Conservation (phyloP, 73 alveolate species). For the Tetrahymena malaccensis region DNA sequence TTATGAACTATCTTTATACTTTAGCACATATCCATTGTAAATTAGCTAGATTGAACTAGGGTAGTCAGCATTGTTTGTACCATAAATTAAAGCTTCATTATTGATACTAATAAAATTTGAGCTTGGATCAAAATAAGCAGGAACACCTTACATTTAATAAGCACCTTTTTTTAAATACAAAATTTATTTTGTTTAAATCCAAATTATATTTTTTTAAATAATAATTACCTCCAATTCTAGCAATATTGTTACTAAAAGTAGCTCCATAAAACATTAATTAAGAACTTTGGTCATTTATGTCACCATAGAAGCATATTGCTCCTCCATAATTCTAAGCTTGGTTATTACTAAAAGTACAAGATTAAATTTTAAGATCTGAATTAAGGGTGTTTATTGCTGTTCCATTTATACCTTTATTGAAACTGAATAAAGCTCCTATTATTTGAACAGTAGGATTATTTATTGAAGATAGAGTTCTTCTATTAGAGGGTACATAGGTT, state of each 20-base stretch:
- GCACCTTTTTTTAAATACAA: neutral
- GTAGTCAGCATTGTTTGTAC: constrained; percentile 20
- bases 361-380: neutral
- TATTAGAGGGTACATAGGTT: too few relatives aligned
- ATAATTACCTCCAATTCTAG: constrained; percentile 16
- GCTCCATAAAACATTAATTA: neutral
- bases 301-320: neutral
- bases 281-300: neutral
- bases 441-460: neutral
- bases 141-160: constrained; percentile 12
- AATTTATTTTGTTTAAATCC: neutral
- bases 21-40: neutral
- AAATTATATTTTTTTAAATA: neutral
- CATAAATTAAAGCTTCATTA: constrained; percentile 14
- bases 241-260: constrained; percentile 17
- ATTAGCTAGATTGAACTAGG: constrained; percentile 8
- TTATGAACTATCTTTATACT: neutral
- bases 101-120: neutral
- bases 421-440: neutral
- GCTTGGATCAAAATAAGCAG: neutral
- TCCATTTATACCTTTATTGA: neutral
- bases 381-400: neutral
- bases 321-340: neutral
- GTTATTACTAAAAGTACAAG: neutral
- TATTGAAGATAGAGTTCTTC: neutral